Evolutionary conservation across 208 protist genomes (phyloP).

Genomic region (Acanthamoeba culbertsoni): DNA sequence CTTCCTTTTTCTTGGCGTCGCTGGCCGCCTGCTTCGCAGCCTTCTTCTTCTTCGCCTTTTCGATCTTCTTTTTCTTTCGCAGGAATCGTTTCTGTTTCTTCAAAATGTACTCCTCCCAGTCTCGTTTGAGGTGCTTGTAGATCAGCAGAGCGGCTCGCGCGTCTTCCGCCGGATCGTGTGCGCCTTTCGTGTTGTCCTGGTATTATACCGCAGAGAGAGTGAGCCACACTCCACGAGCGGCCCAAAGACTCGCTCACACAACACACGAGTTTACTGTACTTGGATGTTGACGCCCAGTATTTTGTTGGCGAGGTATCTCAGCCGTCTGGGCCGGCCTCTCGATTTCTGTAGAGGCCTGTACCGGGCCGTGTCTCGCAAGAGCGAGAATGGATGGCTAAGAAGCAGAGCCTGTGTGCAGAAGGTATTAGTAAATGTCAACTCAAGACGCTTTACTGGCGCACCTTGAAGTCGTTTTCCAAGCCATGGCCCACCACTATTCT

Average conservation of each 20-base stretch:
- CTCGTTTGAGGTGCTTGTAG: constrained; percentile 53
- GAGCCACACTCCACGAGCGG: too few species aligned
- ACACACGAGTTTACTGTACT: too few species aligned
- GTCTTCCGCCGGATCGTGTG: constrained; percentile 63
- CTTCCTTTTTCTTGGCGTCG: background rate
- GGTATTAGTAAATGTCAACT: background rate
- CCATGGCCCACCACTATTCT: constrained; percentile 70
- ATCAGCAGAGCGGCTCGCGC: constrained; percentile 50
- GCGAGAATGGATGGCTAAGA: constrained; percentile 62
- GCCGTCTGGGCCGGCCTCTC: background rate
- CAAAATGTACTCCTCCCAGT: constrained; percentile 63
- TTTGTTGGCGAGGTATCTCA: constrained; percentile 55
- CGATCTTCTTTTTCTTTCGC: constrained; percentile 21
- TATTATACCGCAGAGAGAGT: background rate
- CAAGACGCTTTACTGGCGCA: background rate
- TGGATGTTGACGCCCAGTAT: constrained; percentile 60
- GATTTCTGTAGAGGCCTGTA: constrained; percentile 39
- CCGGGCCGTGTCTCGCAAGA: constrained; percentile 65
- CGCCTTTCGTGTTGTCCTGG: constrained; percentile 20
- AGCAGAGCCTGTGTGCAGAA: background rate
- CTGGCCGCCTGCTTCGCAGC: background rate
- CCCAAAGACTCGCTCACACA: too few species aligned
- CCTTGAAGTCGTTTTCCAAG: constrained; percentile 70
- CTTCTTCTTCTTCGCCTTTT: background rate
- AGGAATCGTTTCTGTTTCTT: constrained; percentile 17